Conservation (phyloP, 805 yeast species). For the Candida sphagnicola region DNA sequence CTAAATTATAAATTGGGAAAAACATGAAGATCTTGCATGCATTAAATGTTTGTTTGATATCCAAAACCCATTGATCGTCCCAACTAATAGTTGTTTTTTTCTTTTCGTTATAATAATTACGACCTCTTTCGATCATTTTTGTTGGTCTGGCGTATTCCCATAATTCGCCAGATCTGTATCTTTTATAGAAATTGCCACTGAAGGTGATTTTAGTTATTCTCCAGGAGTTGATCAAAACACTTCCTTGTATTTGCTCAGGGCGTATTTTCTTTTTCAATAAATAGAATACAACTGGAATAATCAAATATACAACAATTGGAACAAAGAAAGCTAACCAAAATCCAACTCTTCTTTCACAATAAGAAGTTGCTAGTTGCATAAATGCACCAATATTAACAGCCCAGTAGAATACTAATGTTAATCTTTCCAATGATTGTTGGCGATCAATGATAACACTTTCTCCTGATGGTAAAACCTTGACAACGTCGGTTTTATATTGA, state of each 20-base stretch:
- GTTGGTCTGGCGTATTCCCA: slow-evolving; percentile 50
- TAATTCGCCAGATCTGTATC: slow-evolving; percentile 37
- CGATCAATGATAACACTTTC: slow-evolving; percentile 58
- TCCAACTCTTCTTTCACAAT: slow-evolving; percentile 48
- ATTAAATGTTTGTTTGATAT: slow-evolving; percentile 39
- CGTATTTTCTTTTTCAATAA: slow-evolving; percentile 26
- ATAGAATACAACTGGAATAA: slow-evolving; percentile 27
- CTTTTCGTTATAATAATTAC: slow-evolving; percentile 28
- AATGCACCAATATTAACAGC: slow-evolving; percentile 54
- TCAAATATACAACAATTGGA: slow-evolving; percentile 33
- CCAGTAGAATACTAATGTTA: slow-evolving; percentile 50
- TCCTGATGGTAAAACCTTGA: slow-evolving; percentile 57
- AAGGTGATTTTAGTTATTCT: slow-evolving; percentile 41
- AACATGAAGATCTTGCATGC: slow-evolving; percentile 45
- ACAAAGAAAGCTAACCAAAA: slow-evolving; percentile 53
- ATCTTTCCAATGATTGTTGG: slow-evolving; percentile 39
- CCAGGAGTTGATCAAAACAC: slow-evolving; percentile 41
- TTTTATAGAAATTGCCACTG: slow-evolving; percentile 38
- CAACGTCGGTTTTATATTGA: slow-evolving; percentile 56
- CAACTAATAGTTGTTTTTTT: slow-evolving; percentile 30
- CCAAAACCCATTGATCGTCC: slow-evolving; percentile 46
- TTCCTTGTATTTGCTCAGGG: slow-evolving; percentile 38
- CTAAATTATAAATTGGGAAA: slow-evolving; percentile 34
- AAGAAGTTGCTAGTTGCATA: slow-evolving; percentile 48
- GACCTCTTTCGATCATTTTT: slow-evolving; percentile 42